Conservation (phyloP, 306 rosid genomes). For the Potentilla sterilis region DNA sequence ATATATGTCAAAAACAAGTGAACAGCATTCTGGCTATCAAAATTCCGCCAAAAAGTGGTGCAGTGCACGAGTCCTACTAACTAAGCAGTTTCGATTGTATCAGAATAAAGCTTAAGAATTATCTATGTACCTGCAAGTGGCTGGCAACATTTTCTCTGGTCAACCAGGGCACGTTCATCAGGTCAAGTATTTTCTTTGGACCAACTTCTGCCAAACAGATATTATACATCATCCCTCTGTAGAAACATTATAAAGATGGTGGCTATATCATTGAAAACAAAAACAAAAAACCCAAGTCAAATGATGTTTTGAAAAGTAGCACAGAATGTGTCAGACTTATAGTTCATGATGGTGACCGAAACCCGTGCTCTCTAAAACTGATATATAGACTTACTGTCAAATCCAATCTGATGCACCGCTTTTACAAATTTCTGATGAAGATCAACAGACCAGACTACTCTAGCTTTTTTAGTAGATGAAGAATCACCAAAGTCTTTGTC, state of each 20-base stretch:
- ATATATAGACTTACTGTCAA: conserved; percentile 72
- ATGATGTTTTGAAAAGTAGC: conserved; percentile 5
- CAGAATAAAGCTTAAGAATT: conserved; percentile 11
- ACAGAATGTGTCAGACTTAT: background rate
- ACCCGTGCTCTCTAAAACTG: conserved; percentile 5
- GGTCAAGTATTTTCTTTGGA: conserved; percentile 89
- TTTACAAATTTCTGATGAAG: conserved; percentile 97
- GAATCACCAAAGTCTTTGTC: conserved; percentile 69
- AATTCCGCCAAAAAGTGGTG: background rate
- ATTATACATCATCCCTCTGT: conserved; percentile 42
- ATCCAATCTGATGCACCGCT: conserved; percentile 92
- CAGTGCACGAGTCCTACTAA: background rate
- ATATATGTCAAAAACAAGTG: background rate
- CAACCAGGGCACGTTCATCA: conserved; percentile 93
- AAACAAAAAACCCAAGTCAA: conserved; percentile 10
- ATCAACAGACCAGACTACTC: conserved; percentile 98
- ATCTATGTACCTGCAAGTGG: conserved; percentile 82
- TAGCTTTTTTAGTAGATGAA: conserved; percentile 76
- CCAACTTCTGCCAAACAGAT: conserved; percentile 92
- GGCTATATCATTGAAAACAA: conserved; percentile 28
- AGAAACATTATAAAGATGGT: conserved; percentile 27
- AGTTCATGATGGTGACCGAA: conserved; percentile 14
- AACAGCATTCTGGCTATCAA: conserved; percentile 12
- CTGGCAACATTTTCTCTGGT: conserved; percentile 96
- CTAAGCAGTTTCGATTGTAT: background rate